Base-by-base conservation (phyloP, 345 rosid genomes). In the Salix caprea region DNA sequence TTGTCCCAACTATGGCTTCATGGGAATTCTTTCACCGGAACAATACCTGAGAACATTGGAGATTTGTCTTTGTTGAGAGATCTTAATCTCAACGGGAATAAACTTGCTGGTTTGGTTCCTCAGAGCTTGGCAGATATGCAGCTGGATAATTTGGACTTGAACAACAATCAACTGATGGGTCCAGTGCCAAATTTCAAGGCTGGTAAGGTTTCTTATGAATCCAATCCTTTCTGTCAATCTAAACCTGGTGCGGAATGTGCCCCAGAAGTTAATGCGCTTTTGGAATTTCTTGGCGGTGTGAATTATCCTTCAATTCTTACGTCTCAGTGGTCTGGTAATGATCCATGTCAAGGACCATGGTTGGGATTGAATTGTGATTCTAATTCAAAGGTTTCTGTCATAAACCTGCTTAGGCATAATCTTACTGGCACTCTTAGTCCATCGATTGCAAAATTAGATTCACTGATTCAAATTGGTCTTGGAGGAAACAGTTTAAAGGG, bases 1-100 rank as follows among this genome's bases (percentile, higher is more conserved):
- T 74, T 86, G 75, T 77, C 76, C 2, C 88, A 88, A 79, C 42
- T 86, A 10, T 88, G 91, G 91, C 86, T 88, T 78, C 91, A 88
- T 12, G 89, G 89, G 28, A 88, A 88, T 79, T 80, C 78, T 23
- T 84, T 88, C 71, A 46, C 76, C 1, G 89, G 91, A 64, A 72
- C 79, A 2, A 81, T 88, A 19, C 91, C 91, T 0, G 83, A 81
- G 37, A 77, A 73, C 7, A 86, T 88, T 74, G 89, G 91, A 8
- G 78, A 30, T 72, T 50, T 86, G 50, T 60, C 77, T 6, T 72
- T 78, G 64, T 74, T 86, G 75, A 84, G 70, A 79, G 85, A 86
- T 42, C 88, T 88, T 36, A 81, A 86, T 67, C 84, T 88, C n/a
- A 86, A 86, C 52, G 48, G 70, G 40, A 88, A 88, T 70, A 70